Conservation (phyloP, 2,329 filamentous ascomycete species). For the Torrubiellomyces zombiae region DNA sequence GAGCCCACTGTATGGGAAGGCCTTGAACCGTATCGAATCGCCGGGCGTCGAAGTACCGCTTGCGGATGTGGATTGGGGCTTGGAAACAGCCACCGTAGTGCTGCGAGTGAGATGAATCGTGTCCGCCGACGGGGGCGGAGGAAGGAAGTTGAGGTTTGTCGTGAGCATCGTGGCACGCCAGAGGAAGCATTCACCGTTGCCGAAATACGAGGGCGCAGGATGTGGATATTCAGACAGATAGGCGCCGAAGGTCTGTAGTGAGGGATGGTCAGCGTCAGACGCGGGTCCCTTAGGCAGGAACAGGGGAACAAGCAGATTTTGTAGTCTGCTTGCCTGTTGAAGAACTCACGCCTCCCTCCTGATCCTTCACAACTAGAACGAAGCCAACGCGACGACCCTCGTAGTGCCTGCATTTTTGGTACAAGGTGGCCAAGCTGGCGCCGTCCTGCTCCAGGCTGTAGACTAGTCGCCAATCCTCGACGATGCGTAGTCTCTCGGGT, state of each 20-base stretch:
- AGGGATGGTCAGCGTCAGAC: too few species aligned
- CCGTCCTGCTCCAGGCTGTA: slow-evolving; percentile 91
- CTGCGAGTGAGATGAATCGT: slow-evolving; percentile 29
- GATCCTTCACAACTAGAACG: slow-evolving; percentile 73
- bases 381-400: slow-evolving; percentile 63
- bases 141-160: too few species aligned
- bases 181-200: slow-evolving; percentile 84
- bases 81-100: slow-evolving; percentile 18
- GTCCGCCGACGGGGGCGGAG: slow-evolving; percentile 34
- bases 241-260: slow-evolving; percentile 69
- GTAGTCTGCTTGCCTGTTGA: too few species aligned
- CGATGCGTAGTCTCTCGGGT: slow-evolving; percentile 71
- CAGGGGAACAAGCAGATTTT: too few species aligned
- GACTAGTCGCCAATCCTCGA: slow-evolving; percentile 69
- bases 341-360: slow-evolving; percentile 50
- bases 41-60: slow-evolving; percentile 19
- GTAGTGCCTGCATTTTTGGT: slow-evolving; percentile 57
- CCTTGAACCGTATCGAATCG: slow-evolving; percentile 82
- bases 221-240: slow-evolving; percentile 84
- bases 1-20: slow-evolving; percentile 86
- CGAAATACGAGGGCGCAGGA: slow-evolving; percentile 72
- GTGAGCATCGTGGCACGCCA: slow-evolving; percentile 43
- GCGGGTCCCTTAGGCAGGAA: too few species aligned
- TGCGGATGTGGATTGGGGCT: slow-evolving; percentile 6
- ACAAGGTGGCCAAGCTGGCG: slow-evolving; percentile 71